Evolutionary conservation across 2,329 filamentous ascomycete genomes (phyloP).

Genomic region (Hymenoscyphus linearis): DNA sequence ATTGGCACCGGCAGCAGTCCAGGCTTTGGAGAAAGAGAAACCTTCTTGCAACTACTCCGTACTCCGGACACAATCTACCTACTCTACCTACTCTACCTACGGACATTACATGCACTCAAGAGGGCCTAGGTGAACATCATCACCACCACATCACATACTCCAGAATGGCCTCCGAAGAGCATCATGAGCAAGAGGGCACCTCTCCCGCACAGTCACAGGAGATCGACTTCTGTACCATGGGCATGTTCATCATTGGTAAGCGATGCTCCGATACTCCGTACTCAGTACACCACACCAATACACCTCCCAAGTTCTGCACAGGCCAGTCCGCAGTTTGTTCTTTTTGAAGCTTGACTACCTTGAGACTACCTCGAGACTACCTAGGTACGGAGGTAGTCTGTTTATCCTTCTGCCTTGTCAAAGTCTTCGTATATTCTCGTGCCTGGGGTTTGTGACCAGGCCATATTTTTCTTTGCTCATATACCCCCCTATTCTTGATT

Average conservation of each 20-base stretch:
- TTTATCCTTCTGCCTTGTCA: constrained; percentile 11
- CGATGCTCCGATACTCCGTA: too few species aligned
- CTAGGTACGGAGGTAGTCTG: too few species aligned
- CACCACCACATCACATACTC: constrained; percentile 7
- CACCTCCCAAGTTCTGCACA: too few species aligned
- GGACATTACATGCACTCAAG: too few species aligned
- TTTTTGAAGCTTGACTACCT: too few species aligned
- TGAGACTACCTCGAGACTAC: too few species aligned
- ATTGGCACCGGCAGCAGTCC: background rate
- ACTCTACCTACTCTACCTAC: too few species aligned
- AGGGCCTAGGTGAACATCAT: background rate
- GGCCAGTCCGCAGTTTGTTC: constrained; percentile 5
- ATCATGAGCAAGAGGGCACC: constrained; percentile 20
- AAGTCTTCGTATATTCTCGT: background rate
- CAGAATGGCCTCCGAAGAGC: constrained; percentile 26
- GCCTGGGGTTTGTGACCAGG: background rate
- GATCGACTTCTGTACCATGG: constrained; percentile 64
- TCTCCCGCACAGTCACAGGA: constrained; percentile 35
- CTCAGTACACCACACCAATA: too few species aligned
- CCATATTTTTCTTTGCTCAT: background rate
- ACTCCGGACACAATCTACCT: too few species aligned
- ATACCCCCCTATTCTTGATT: background rate
- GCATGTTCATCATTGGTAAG: constrained; percentile 70
- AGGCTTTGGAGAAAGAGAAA: too few species aligned
- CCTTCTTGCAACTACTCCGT: constrained; percentile 1